Evolutionary conservation across 176 grass and related monocot species (phyloP), one percentile per base, ranked within the genome.

Genomic region (Carex parvula): DNA sequence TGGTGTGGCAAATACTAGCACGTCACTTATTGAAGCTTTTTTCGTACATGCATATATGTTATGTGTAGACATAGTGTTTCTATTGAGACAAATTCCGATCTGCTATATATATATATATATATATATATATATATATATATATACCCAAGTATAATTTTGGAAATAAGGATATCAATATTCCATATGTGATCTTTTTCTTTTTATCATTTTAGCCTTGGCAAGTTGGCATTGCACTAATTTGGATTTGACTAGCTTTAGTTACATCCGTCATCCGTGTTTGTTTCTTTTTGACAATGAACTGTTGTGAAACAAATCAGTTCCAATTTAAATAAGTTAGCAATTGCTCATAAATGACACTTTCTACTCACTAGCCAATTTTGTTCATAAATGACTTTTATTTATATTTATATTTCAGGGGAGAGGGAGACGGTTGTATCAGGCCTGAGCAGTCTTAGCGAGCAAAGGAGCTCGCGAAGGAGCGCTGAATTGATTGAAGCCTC

Each of bases 391-490:
- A 30, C 35, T 32, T 15, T 33, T 62, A 13, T 3, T 48, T 52
- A 26, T 54, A 68, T 35, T 32, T 83, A 17, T 18, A 55, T 83
- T 83, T 83, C 60, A 63, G 60, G 24, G 29, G 81, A 69, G 14
- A n/a, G n/a, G n/a, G n/a, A n/a, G n/a, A n/a, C 35, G 1, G 24
- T 26, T 26, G 26, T 55, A 10, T 20, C 21, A 5, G 44, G 14
- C 30, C 5, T 33, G 35, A 83, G 13, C 42, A 83, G 30, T 18
- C 35, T 63, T 66, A 68, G 18, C 1, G 62, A 83, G 62, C 33
- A 69, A 69, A 83, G 64, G 41, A 83, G 39, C 42, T 18, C 41
- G 42, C 33, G 56, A 69, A 83, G 64, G 41, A 83, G 39, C 42
- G 32, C 41, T 9, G 60, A 33, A 54, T 18, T 20, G 1, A 44